Base-by-base conservation (phyloP, 75 land plant genomes). In the Picea glauca region DNA sequence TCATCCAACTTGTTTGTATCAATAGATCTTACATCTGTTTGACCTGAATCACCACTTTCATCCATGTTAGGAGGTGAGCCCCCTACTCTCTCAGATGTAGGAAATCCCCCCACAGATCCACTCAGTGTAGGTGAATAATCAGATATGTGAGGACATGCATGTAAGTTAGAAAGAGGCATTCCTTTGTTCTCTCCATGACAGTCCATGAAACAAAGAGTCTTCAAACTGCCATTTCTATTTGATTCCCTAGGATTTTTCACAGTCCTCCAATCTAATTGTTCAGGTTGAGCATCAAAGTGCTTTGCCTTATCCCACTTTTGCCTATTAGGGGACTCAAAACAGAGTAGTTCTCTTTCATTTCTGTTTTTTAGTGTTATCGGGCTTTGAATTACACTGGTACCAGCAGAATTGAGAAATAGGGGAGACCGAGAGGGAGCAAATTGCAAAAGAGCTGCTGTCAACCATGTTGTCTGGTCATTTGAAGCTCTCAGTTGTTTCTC, bases 371-470 rank as follows among this genome's bases (percentile, higher is more conserved):
- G 46, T 11, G 81, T 75, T 35, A 67, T 61, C 58, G 85, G 87
- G 50, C 87, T 85, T 31, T 58, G 81, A 30, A 73, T 73, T 66
- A 74, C 80, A 63, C 84, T 85, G 17, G 87, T 82, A 31, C 78
- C 73, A 15, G 72, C 76, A 31, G 84, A 83, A 18, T 80, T 79
- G 57, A 84, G 84, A 35, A 79, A 79, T 23, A 78, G 74, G 46
- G 62, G 79, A 32, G 88, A 77, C 14, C 74, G 78, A 65, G 66
- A 78, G 14, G 81, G 80, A 64, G 75, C 83, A 65, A 85, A 80
- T 59, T 85, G 87, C 32, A 85, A 61, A 56, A 85, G 62, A 17
- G 85, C 85, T 33, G 87, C 87, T 46, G 86, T 85, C 32, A 85
- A 73, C 87, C 87, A 85, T 21, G 86, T 85, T 30, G 85, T 43